Conservation (phyloP, 2,329 filamentous ascomycete genomes). For the Venturia aucupariae region DNA sequence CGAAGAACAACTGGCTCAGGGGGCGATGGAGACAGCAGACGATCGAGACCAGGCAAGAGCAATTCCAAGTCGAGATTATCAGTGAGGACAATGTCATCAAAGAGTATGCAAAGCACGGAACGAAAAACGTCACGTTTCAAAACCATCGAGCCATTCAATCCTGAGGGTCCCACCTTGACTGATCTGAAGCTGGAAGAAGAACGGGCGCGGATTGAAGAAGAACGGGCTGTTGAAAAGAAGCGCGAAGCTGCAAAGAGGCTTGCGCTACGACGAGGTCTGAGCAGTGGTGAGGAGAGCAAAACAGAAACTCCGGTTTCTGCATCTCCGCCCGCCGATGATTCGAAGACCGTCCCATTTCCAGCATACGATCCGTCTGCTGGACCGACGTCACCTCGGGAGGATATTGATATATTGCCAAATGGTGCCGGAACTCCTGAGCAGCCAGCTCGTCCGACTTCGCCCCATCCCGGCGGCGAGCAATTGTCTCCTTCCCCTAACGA, state of each 20-base stretch:
- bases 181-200: conserved; percentile 52
- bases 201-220: conserved; percentile 44
- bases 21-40: conserved; percentile 4
- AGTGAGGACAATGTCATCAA: conserved; percentile 37
- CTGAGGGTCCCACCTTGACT: conserved; percentile 38
- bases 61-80: conserved; percentile 40
- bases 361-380: background rate
- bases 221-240: conserved; percentile 43
- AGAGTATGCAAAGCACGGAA: conserved; percentile 28
- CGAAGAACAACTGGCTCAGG: conserved; percentile 48
- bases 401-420: background rate
- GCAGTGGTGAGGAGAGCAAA: conserved; percentile 15
- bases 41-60: background rate
- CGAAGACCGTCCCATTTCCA: conserved; percentile 9
- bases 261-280: conserved; percentile 45
- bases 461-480: background rate
- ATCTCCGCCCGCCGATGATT: background rate
- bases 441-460: background rate
- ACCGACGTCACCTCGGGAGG: background rate
- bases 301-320: background rate
- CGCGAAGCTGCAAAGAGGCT: conserved; percentile 46
- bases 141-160: conserved; percentile 21
- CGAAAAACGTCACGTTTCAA: conserved; percentile 19
- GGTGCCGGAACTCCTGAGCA: background rate
- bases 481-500: background rate